Evolutionary conservation across 2,329 filamentous ascomycete species (phyloP), one percentile per base, ranked within the genome.

Genomic region (Fusarium illudens): DNA sequence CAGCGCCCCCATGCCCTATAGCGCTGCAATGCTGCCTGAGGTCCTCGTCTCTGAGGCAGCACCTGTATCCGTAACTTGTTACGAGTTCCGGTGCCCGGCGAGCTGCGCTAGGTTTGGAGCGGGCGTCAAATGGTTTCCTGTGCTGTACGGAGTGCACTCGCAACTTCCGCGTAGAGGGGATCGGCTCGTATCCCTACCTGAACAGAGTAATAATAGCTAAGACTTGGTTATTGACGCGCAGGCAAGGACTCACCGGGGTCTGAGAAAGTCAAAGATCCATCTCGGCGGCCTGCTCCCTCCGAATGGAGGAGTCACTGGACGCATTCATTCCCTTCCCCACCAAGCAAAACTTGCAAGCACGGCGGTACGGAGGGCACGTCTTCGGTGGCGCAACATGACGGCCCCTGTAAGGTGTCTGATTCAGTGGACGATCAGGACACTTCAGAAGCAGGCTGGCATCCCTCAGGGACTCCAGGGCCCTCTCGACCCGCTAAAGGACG

Each of bases 401-500:
- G 61, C 62, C 71, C 67, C 71, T 72, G 67, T 60, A 62, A 27
- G 58, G 51, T 59, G 67, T 69, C 64, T 71, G 68, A 71, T 71
- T 65, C 67, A 73, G 64, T 56, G 55, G 61, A 57, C 50, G 61
- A 73, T 69, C 71, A 73, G 63, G 61, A 56, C 58, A 65, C 42
- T 54, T 70, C 44, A 72, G 60, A 60, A 49, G 57, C 39, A 54
- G 44, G 32, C 37, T 54, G 58, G 58, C 64, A 53, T 42, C 37
- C 49, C 53, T 57, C 60, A 63, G 36, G n/a, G 19, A 37, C 33
- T 46, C 30, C 25, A 8, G 25, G 55, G 52, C 58, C 63, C 58
- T 62, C 51, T 37, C 54, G 39, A 55, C 49, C 59, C 57, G 55
- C 63, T 67, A 63, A 53, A 20, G 50, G 36, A 50, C 49, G 62